Percentiles rank a stretch among this genome's conserved stretches.
Evolutionary conservation across 306 rosid genomes (phyloP).

Genomic region (Delonix regia): DNA sequence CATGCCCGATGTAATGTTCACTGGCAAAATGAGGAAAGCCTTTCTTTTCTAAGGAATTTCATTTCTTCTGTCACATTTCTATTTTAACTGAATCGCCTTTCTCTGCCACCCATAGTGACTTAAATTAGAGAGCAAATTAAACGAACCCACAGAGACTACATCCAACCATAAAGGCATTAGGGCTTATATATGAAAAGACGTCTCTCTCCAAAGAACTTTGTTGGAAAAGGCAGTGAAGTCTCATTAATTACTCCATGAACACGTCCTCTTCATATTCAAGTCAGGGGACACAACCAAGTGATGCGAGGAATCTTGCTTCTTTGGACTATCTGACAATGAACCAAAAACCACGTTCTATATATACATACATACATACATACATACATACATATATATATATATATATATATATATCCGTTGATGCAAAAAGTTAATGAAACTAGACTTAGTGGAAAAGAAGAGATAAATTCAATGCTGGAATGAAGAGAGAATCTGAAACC

Average conservation of each 20-base stretch:
- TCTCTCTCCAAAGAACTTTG: not conserved
- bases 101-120: not conserved
- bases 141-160: not conserved
- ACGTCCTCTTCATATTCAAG: not conserved
- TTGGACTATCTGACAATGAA: not conserved
- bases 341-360: not conserved
- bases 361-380: too few relatives aligned
- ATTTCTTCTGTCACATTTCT: too few relatives aligned
- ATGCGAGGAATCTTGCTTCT: not conserved
- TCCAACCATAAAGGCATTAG: not conserved
- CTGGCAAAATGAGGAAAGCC: too few relatives aligned
- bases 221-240: not conserved
- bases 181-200: too few relatives aligned
- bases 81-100: too few relatives aligned
- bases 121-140: not conserved
- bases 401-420: too few relatives aligned
- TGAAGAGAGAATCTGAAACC: not conserved
- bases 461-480: not conserved
- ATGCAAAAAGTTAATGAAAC: not conserved
- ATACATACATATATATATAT: too few relatives aligned
- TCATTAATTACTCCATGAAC: not conserved
- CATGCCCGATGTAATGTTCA: not conserved
- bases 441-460: not conserved
- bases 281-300: not conserved
- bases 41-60: not conserved